Evolutionary conservation across 179 eudicot species (phyloP).

Genomic region (Pouteria campechiana): DNA sequence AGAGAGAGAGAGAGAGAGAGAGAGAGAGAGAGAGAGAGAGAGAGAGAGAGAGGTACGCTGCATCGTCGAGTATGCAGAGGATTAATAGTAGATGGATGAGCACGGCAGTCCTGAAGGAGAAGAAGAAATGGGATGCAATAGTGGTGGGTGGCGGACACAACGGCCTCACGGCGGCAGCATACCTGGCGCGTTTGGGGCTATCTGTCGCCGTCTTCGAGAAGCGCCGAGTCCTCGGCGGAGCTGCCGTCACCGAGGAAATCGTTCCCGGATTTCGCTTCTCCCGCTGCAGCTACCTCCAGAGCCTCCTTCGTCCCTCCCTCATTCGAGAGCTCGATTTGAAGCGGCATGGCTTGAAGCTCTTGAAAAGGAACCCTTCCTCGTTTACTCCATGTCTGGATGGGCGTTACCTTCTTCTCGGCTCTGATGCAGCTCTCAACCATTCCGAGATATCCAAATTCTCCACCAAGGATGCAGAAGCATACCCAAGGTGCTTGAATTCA

Average conservation of each 20-base stretch:
- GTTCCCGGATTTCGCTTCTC: constrained; percentile 91
- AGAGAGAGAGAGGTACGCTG: constrained; percentile 11
- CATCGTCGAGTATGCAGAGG: too few species aligned
- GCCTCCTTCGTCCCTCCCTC: constrained; percentile 86
- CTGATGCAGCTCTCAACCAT: constrained; percentile 57
- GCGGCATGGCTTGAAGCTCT: constrained; percentile 79
- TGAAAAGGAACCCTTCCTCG: constrained; percentile 75
- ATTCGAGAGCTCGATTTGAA: constrained; percentile 75
- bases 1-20: neutral
- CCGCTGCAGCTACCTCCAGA: constrained; percentile 96
- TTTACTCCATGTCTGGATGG: constrained; percentile 94
- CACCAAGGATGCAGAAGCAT: constrained; percentile 70
- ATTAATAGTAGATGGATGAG: too few species aligned
- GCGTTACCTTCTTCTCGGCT: constrained; percentile 70
- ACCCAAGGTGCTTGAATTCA: constrained; percentile 42
- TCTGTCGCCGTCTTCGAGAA: constrained; percentile 96
- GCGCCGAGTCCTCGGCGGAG: constrained; percentile 85
- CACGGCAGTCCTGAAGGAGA: constrained; percentile 19
- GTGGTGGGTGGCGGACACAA: constrained; percentile 96
- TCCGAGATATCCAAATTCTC: constrained; percentile 89
- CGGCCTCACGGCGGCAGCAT: constrained; percentile 92
- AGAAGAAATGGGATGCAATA: constrained; percentile 89
- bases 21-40: neutral
- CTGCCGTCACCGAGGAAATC: constrained; percentile 94
- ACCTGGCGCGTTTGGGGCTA: constrained; percentile 80